Evolutionary conservation across 2,329 filamentous ascomycete species (phyloP).

Genomic region (Hymenotorrendiella dingleyae): DNA sequence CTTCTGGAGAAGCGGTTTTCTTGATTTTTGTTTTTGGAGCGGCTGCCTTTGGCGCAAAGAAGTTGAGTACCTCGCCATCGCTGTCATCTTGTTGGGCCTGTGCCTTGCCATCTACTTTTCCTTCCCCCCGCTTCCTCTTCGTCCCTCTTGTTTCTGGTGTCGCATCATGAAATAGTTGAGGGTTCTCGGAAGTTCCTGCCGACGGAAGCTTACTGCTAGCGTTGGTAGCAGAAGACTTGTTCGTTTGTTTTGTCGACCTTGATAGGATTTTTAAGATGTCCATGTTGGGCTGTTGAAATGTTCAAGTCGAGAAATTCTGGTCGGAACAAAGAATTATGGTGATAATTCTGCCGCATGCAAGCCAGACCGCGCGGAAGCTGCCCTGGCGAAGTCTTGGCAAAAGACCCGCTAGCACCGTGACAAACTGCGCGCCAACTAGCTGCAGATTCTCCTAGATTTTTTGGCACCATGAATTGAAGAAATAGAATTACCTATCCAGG

Average conservation of each 20-base stretch:
- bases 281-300: conserved; percentile 19
- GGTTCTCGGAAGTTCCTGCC: conserved; percentile 56
- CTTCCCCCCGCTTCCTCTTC: conserved; percentile 50
- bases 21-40: conserved; percentile 19
- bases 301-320: background rate
- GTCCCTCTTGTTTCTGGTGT: conserved; percentile 37
- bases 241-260: conserved; percentile 54
- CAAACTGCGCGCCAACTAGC: no score
- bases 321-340: background rate
- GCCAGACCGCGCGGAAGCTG: no score
- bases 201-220: conserved; percentile 51
- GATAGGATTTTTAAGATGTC: conserved; percentile 70
- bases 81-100: conserved; percentile 34
- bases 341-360: no score
- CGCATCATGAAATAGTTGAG: conserved; percentile 63
- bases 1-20: conserved; percentile 16
- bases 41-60: conserved; percentile 47
- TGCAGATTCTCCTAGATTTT: no score
- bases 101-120: conserved; percentile 24
- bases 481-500: no score
- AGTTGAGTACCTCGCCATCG: conserved; percentile 40
- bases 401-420: no score
- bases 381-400: no score
- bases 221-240: conserved; percentile 30
- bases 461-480: no score